A percentile compares a stretch with the other conserved stretches of the same genome.
Conservation (phyloP, 2,329 filamentous ascomycete species). For the Lecanicillium sp. region DNA sequence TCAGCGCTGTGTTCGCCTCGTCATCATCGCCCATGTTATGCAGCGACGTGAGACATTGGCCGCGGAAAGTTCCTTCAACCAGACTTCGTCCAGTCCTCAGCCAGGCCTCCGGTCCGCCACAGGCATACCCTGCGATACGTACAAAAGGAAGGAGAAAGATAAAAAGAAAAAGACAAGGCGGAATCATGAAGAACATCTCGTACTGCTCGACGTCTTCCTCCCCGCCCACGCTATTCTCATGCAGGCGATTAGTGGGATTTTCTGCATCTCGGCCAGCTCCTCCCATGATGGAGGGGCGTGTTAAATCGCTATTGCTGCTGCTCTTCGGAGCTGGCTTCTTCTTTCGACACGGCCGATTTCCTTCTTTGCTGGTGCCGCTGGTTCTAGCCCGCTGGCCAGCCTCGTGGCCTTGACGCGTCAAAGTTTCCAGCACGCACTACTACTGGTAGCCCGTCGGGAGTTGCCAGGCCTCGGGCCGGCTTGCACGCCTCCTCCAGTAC, state of each 20-base stretch:
- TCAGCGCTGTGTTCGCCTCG: not conserved
- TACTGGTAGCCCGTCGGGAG: constrained; percentile 3
- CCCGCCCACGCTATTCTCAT: not conserved
- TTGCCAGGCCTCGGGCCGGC: constrained; percentile 7
- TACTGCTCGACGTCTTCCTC: not conserved
- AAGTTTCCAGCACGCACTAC: not conserved
- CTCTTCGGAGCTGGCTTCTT: constrained; percentile 7
- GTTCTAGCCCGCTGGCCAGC: not conserved
- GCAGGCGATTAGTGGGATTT: constrained; percentile 2
- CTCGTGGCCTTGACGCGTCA: no score
- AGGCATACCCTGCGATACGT: not conserved
- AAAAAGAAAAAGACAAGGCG: not conserved
- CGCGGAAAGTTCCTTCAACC: not conserved
- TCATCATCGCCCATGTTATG: no score
- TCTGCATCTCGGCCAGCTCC: not conserved
- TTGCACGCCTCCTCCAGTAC: not conserved
- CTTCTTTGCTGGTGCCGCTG: not conserved
- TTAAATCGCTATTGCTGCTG: not conserved
- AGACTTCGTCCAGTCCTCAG: no score
- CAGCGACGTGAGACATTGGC: constrained; percentile 7
- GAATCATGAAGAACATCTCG: no score
- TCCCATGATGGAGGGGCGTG: constrained; percentile 1
- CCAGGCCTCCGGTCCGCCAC: not conserved
- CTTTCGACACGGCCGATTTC: no score
- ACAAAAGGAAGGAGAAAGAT: not conserved